Base-by-base conservation (phyloP, 2,329 filamentous ascomycete species). In the Paecilomyces dactylethromorphus region DNA sequence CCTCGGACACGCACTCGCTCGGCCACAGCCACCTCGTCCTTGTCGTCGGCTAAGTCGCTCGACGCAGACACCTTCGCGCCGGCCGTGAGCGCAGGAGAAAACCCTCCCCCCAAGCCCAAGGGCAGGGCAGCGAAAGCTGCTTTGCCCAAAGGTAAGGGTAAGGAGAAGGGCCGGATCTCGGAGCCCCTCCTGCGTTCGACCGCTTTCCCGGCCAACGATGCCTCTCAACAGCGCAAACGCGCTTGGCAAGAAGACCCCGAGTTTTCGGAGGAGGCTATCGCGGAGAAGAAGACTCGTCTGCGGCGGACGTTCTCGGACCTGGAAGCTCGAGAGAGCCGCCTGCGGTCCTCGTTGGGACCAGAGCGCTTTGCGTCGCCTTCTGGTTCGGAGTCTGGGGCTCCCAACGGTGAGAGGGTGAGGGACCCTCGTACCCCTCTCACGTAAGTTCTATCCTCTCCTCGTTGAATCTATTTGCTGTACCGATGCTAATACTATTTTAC, bases 1-100 rank as follows among this genome's bases (percentile, higher is more conserved):
- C 54, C 49, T 56, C 56, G 64, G 52, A 60, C 55, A 35, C 65
- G 68, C 18, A 63, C 63, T 11, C 63, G 63, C 6, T 71, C 69
- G 15, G 64, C 56, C 31, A 49, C 56, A 49, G 75, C 69, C 21
- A 67, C 69, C 12, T 76, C 74, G 15, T 76, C 73, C 12, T 59
- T 77, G 22, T 77, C 76, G 35, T 74, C 75, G 8, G 72, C 72
- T 10, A 71, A 74, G 50, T 75, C 76, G 4, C 62, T 75, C 33
- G 69, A 73, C 45, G 66, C 66, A 53, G 72, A 75, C 57, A 68
- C 69, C 21, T 66, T 66, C 55, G 65, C 64, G n/a, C 68, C 69
- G 33, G 63, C 60, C 32, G 60, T 66, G 54, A 58, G 57, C 26
- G 56, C 66, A 22, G 60, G 59, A 24, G 57, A 62, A 33, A 58